phyloP scores from a whole-genome alignment of 2,329 filamentous ascomycete species.

The Ramularia collo-cygni region DNA sequence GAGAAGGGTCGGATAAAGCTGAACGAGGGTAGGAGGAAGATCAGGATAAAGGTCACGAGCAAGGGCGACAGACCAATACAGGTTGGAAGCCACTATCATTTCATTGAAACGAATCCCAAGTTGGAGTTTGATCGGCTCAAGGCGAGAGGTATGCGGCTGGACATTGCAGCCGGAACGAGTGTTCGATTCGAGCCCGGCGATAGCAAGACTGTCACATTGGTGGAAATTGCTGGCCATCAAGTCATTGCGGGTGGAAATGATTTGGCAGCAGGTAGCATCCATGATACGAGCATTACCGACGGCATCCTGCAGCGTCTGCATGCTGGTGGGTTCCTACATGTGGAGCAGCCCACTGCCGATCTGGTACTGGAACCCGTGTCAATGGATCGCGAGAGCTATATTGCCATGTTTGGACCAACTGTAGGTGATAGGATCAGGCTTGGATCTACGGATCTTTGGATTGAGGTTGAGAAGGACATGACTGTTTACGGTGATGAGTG shows the following conservation, averaged over 20 bases:
- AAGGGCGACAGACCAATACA: slow-evolving; percentile 86
- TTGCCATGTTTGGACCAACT: slow-evolving; percentile 87
- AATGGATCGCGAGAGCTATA: slow-evolving; percentile 74
- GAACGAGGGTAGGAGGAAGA: slow-evolving; percentile 67
- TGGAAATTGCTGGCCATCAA: slow-evolving; percentile 76
- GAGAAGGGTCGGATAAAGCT: slow-evolving; percentile 56
- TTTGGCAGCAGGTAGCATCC: slow-evolving; percentile 66
- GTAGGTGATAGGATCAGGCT: slow-evolving; percentile 78
- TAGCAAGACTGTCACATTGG: slow-evolving; percentile 78
- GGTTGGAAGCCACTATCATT: slow-evolving; percentile 90
- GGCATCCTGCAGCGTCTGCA: slow-evolving; percentile 63
- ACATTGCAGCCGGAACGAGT: slow-evolving; percentile 86
- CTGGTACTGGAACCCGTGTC: slow-evolving; percentile 53
- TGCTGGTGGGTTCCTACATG: slow-evolving; percentile 70
- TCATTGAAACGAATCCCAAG: slow-evolving; percentile 87
- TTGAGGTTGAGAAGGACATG: slow-evolving; percentile 79
- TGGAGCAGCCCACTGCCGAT: slow-evolving; percentile 57
- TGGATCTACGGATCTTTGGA: slow-evolving; percentile 80
- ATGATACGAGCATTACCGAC: slow-evolving; percentile 52
- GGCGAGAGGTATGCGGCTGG: slow-evolving; percentile 78
- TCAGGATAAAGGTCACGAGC: slow-evolving; percentile 71
- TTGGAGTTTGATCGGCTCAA: slow-evolving; percentile 78
- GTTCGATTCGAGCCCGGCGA: slow-evolving; percentile 93
- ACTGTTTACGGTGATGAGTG: slow-evolving; percentile 89
- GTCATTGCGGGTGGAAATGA: slow-evolving; percentile 79